phyloP scores from a whole-genome alignment of 331 rosid genomes.

The Saraca asoca region DNA sequence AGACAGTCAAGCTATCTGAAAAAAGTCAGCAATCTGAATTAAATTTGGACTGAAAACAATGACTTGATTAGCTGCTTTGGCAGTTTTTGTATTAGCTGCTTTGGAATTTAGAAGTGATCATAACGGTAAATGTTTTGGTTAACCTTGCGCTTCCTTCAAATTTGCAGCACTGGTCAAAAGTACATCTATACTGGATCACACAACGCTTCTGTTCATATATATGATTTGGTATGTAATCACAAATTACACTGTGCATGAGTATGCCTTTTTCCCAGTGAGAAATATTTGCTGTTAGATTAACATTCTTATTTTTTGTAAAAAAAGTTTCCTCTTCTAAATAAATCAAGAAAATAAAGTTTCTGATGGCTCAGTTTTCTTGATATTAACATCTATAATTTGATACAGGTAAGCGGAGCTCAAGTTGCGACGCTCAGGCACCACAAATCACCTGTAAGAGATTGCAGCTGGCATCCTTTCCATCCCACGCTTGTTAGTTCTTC shows the following conservation, averaged over 20 bases:
- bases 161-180: constrained; percentile 96
- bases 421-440: constrained; percentile 88
- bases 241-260: constrained; percentile 4
- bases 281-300: background rate
- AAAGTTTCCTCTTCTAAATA: no score
- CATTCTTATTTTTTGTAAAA: no score
- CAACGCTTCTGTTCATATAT: constrained; percentile 72
- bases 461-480: constrained; percentile 92
- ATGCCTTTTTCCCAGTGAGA: background rate
- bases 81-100: background rate
- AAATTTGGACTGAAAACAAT: background rate
- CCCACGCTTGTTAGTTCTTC: constrained; percentile 89
- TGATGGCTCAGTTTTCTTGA: background rate
- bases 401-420: constrained; percentile 76
- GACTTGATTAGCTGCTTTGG: background rate
- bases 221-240: constrained; percentile 73
- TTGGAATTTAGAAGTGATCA: constrained; percentile 10
- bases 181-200: constrained; percentile 95
- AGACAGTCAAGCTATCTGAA: constrained; percentile 2
- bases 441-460: constrained; percentile 84
- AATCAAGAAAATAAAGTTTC: no score
- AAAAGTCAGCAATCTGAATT: background rate
- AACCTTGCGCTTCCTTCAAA: constrained; percentile 24
- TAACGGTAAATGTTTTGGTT: background rate
- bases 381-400: constrained; percentile 8